Evolutionary conservation across 1,284 basidiomycete genomes (phyloP), one percentile per base, ranked within the genome.

Genomic region (Ceratobasidium sp.): DNA sequence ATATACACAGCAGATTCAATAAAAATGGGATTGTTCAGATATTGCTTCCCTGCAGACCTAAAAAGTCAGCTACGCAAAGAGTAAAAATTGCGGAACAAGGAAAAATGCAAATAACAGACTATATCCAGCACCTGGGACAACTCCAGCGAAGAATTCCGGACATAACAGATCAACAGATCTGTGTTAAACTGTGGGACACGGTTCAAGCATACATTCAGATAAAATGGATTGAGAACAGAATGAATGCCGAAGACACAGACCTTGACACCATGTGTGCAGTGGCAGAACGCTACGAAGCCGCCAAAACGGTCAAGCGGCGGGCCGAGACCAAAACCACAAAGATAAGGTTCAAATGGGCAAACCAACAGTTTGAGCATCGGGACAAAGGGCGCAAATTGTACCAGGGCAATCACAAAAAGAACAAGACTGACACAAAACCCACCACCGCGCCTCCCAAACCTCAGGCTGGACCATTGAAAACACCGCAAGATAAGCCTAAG

Each of bases 21-120:
- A n/a, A 51, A 13, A 17, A 26, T 56, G 1, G 64, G 35, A 28
- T 23, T 88, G 2, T 88, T 85, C 76, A 82, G 86, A 76, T 84
- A 85, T 75, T 87, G 86, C 64, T 88, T 88, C 81, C 85, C 85
- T 0, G 69, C 83, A 0, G 81, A 86, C 51, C 87, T 83, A 75
- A 79, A 83, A 3, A 31, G 77, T 0, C 69, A 80, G 28, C 79
- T 81, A 66, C 68, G 79, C 67, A 78, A 8, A 64, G 79, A 28
- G 78, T 83, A 13, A 23, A 67, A 1, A 64, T 64, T 0, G 66
- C 64, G 15, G 1, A 33, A 1, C 83, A 84, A 65, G 60, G 78
- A 0, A 56, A 60, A 0, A 61, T 76, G 10, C 67, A 33, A 0
- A 79, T 83, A 0, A 67, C 73, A 0, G 80, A 81, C 2, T 86